phyloP scores from a whole-genome alignment of 2,329 filamentous ascomycete genomes.

The Diplocarpon rosae region DNA sequence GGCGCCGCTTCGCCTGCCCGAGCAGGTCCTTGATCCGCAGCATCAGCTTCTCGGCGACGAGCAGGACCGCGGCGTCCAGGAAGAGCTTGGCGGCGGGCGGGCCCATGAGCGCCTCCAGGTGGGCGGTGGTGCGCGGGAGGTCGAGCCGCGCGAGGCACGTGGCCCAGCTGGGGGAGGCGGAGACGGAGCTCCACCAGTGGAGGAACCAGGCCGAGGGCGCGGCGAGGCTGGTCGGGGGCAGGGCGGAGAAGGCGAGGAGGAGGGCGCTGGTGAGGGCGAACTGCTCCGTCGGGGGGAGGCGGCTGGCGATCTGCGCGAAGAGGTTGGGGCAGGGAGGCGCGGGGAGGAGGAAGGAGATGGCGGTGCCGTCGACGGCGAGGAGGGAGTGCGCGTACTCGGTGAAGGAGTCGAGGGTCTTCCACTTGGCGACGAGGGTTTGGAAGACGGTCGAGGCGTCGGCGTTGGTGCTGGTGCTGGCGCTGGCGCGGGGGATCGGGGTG shows the following conservation, averaged over 20 bases:
- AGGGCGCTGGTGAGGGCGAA: conserved; percentile 8
- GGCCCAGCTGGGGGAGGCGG: conserved; percentile 6
- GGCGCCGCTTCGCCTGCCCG: conserved; percentile 4
- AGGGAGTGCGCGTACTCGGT: conserved; percentile 9
- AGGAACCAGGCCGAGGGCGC: conserved; percentile 5
- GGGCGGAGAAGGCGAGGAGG: conserved; percentile 9
- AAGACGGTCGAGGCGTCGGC: background rate
- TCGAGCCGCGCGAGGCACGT: conserved; percentile 7
- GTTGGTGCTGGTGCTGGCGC: background rate
- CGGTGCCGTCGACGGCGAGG: conserved; percentile 1
- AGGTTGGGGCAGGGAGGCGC: conserved; percentile 4
- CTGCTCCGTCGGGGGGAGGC: conserved; percentile 4
- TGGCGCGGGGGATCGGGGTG: too few species aligned
- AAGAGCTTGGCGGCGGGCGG: conserved; percentile 5
- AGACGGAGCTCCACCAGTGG: conserved; percentile 11
- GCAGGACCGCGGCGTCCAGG: conserved; percentile 6
- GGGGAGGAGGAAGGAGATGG: conserved; percentile 11
- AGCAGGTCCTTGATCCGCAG: conserved; percentile 5
- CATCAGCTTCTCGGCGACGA: conserved; percentile 11
- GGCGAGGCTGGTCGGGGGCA: background rate
- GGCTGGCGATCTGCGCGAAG: conserved; percentile 6
- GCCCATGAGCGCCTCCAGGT: conserved; percentile 9
- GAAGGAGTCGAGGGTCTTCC: conserved; percentile 12
- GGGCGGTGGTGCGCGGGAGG: background rate
- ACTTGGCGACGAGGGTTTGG: conserved; percentile 8